Evolutionary conservation across 1,284 basidiomycete species (phyloP).

Genomic region (Boletus semigastroideus): DNA sequence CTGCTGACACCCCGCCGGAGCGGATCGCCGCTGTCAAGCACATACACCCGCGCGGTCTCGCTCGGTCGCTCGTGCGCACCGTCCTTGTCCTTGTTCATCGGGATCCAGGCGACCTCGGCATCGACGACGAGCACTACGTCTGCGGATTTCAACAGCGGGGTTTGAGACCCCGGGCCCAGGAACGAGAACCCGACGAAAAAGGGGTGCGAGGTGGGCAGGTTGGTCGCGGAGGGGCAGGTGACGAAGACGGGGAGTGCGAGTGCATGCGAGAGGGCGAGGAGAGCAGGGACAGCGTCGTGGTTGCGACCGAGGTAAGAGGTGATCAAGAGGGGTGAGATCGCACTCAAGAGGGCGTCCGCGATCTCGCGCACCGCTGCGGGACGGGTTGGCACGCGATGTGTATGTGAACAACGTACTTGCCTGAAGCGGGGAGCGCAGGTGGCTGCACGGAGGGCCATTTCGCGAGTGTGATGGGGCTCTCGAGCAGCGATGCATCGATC

Average conservation of each 20-base stretch:
- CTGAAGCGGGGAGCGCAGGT: conserved; percentile 45
- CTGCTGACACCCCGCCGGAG: conserved; percentile 54
- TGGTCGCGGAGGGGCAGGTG: conserved; percentile 51
- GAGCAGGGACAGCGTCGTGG: conserved; percentile 47
- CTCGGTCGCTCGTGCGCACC: conserved; percentile 35
- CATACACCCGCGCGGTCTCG: conserved; percentile 49
- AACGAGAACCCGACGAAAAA: conserved; percentile 51
- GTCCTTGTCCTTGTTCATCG: conserved; percentile 41
- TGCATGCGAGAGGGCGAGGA: conserved; percentile 16
- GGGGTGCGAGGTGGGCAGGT: conserved; percentile 57
- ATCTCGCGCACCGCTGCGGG: conserved; percentile 45
- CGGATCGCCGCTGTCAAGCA: conserved; percentile 63
- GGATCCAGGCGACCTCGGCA: conserved; percentile 67
- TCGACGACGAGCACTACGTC: conserved; percentile 67
- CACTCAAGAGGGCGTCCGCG: conserved; percentile 45
- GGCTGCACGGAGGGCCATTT: conserved; percentile 55
- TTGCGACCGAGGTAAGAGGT: conserved; percentile 63
- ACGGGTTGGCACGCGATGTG: too few species aligned
- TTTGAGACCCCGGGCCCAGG: conserved; percentile 42
- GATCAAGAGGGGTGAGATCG: conserved; percentile 60
- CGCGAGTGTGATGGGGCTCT: conserved; percentile 30
- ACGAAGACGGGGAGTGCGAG: conserved; percentile 57
- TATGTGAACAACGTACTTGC: conserved; percentile 32
- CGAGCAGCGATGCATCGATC: conserved; percentile 40
- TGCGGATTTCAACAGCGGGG: conserved; percentile 47